phyloP scores from a whole-genome alignment of 352 stramenopile species.

The Phytophthora ohioensis region DNA sequence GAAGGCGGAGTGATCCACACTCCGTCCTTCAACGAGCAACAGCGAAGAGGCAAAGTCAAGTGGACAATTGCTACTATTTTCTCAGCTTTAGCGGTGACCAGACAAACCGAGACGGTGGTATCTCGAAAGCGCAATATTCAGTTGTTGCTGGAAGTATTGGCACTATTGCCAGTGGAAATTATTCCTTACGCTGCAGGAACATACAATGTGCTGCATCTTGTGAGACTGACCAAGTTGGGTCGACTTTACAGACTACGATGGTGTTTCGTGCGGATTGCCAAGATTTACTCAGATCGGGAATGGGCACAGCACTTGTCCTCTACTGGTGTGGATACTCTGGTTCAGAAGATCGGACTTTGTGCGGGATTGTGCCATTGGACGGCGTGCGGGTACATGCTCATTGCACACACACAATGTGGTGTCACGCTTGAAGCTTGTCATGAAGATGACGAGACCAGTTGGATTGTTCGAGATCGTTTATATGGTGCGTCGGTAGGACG shows the following conservation, averaged over 20 bases:
- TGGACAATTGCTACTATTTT: constrained; percentile 64
- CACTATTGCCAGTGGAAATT: constrained; percentile 61
- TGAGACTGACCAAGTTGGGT: constrained; percentile 68
- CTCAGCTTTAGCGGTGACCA: constrained; percentile 12
- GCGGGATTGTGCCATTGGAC: constrained; percentile 59
- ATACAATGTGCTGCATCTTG: constrained; percentile 66
- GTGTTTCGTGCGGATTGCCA: constrained; percentile 48
- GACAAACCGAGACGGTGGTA: background rate
- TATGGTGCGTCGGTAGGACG: constrained; percentile 45
- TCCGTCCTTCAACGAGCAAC: background rate
- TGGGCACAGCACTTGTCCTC: constrained; percentile 62
- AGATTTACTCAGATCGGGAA: constrained; percentile 52
- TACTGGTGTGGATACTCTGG: constrained; percentile 63
- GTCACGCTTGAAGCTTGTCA: constrained; percentile 52
- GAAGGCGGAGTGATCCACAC: no score
- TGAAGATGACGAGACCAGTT: constrained; percentile 52
- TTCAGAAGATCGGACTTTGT: constrained; percentile 46
- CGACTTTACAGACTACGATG: constrained; percentile 54
- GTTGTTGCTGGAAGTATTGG: constrained; percentile 61
- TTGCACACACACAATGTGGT: constrained; percentile 64
- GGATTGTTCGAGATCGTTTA: constrained; percentile 66
- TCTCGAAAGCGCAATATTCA: constrained; percentile 18
- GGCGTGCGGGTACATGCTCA: constrained; percentile 75
- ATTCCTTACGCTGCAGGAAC: constrained; percentile 36
- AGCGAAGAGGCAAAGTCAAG: constrained; percentile 19